Conservation (phyloP, 2,329 filamentous ascomycete species). For the Rhinocladiella similis region DNA sequence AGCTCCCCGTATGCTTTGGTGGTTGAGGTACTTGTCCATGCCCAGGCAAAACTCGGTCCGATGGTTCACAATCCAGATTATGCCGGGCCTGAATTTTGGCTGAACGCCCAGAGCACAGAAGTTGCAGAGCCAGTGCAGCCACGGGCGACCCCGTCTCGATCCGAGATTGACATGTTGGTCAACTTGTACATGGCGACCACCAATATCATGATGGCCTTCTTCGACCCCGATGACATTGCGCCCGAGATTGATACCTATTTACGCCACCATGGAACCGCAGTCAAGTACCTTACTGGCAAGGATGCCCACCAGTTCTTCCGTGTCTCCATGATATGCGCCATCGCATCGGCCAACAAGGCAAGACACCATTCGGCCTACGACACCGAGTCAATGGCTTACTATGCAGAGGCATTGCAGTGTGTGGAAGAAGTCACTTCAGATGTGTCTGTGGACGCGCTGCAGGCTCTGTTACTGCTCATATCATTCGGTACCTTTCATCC, state of each 20-base stretch:
- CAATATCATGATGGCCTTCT: conserved; percentile 34
- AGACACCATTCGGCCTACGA: conserved; percentile 31
- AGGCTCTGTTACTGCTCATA: conserved; percentile 32
- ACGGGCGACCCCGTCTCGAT: conserved; percentile 20
- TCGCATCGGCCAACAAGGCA: conserved; percentile 33
- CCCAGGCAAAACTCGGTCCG: conserved; percentile 28
- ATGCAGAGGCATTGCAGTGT: conserved; percentile 32
- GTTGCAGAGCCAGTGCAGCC: conserved; percentile 20
- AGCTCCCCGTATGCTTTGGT: conserved; percentile 29
- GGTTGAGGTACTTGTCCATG: conserved; percentile 30
- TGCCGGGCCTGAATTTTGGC: conserved; percentile 27
- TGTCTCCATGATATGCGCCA: conserved; percentile 37
- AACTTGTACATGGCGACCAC: conserved; percentile 32
- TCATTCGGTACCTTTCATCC: conserved; percentile 32
- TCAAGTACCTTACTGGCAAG: conserved; percentile 27
- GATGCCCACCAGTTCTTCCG: conserved; percentile 36
- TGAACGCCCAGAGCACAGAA: conserved; percentile 26
- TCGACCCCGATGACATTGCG: conserved; percentile 29
- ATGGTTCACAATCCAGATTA: conserved; percentile 29
- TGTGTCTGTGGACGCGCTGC: conserved; percentile 30
- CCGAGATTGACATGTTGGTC: conserved; percentile 31
- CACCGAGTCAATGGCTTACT: conserved; percentile 29
- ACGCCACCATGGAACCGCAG: conserved; percentile 21
- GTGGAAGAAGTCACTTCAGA: conserved; percentile 36
- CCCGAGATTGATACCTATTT: conserved; percentile 31